A percentile compares a stretch with the other conserved stretches of the same genome.
Evolutionary conservation across 306 rosid species (phyloP).

Genomic region (Pyrus betulifolia): DNA sequence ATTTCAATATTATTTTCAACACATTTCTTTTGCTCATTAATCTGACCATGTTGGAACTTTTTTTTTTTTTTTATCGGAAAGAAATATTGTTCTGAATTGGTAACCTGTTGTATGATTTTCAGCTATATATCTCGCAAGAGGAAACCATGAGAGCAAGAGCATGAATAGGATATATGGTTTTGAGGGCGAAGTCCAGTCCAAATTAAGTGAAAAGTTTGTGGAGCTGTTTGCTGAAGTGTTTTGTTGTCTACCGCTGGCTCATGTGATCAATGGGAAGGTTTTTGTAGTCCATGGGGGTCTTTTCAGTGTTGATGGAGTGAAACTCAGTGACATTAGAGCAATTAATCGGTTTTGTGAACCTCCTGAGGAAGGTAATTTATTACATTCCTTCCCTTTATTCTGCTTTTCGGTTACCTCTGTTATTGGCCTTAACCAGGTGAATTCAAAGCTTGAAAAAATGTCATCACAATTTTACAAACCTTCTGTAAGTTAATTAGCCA

Average conservation of each 20-base stretch:
- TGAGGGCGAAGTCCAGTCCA: slow-evolving; percentile 96
- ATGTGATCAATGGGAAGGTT: slow-evolving; percentile 76
- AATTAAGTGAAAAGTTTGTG: slow-evolving; percentile 78
- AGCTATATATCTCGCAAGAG: slow-evolving; percentile 92
- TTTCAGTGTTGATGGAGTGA: slow-evolving; percentile 95
- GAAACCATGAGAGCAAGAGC: slow-evolving; percentile 98
- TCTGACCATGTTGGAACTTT: background rate
- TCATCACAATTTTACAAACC: background rate
- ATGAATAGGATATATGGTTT: slow-evolving; percentile 99
- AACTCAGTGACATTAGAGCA: slow-evolving; percentile 70
- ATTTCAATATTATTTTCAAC: background rate
- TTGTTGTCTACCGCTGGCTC: slow-evolving; percentile 89
- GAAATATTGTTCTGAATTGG: background rate
- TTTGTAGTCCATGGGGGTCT: slow-evolving; percentile 98
- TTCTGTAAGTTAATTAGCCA: background rate
- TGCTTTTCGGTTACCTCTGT: background rate
- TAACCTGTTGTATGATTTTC: slow-evolving; percentile 28
- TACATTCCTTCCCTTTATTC: background rate
- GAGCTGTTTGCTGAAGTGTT: slow-evolving; percentile 97
- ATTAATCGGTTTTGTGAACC: slow-evolving; percentile 98
- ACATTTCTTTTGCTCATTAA: background rate
- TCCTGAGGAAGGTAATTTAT: slow-evolving; percentile 78
- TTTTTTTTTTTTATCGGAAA: background rate
- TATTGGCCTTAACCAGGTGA: slow-evolving; percentile 2
- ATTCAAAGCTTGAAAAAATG: background rate